These are phyloP conservation scores for Zygoascus hellenicus DNA, from an alignment of 1,139 yeast species.

Conservation along the genomic window DNA sequence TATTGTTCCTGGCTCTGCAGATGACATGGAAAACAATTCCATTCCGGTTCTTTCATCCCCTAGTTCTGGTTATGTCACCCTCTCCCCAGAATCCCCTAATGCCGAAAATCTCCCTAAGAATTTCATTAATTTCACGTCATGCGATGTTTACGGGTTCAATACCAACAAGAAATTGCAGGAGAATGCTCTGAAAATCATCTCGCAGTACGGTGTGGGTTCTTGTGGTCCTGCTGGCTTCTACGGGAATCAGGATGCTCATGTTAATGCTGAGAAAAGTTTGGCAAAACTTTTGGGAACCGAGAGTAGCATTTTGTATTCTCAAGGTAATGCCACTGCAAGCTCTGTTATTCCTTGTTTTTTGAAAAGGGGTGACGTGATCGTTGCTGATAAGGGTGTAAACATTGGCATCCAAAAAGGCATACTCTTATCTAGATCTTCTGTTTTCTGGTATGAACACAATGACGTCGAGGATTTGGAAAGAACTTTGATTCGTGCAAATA, in stretches of 20 bases:
- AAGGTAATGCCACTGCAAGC: conserved; percentile 85
- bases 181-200: conserved; percentile 56
- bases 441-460: conserved; percentile 76
- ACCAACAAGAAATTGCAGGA: conserved; percentile 44
- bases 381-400: conserved; percentile 78
- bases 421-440: conserved; percentile 77
- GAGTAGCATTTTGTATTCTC: conserved; percentile 81
- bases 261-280: conserved; percentile 68
- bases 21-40: conserved; percentile 55
- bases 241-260: conserved; percentile 93
- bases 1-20: conserved; percentile 44
- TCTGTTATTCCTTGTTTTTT: conserved; percentile 95
- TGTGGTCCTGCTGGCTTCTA: conserved; percentile 98
- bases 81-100: conserved; percentile 25
- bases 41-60: conserved; percentile 61
- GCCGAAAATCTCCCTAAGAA: conserved; percentile 2
- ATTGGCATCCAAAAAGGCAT: conserved; percentile 84
- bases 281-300: conserved; percentile 73
- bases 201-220: conserved; percentile 87
- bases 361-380: conserved; percentile 89
- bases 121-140: conserved; percentile 33
- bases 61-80: conserved; percentile 46
- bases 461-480: conserved; percentile 77
- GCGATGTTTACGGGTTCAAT: conserved; percentile 56
- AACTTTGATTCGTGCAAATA: conserved; percentile 53